phyloP scores from a whole-genome alignment of 2,329 filamentous ascomycete genomes.

The Teratosphaeria gauchensis region DNA sequence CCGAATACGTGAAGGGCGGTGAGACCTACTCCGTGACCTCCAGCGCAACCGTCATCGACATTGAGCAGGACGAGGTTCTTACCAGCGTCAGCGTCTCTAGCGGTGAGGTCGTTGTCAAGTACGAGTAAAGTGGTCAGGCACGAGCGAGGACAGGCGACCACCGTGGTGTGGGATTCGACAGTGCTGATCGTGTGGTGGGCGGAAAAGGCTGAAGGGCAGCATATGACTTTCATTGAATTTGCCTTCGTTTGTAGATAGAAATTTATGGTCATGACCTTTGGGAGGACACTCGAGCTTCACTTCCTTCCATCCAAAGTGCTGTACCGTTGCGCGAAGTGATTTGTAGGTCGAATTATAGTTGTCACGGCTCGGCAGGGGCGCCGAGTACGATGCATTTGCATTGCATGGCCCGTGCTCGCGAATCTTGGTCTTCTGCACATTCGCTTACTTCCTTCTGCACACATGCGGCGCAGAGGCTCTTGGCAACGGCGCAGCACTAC shows the following conservation, averaged over 20 bases:
- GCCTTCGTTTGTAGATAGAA: not conserved
- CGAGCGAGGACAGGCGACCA: not conserved
- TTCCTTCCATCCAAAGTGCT: not conserved
- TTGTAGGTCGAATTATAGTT: not conserved
- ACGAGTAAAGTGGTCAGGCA: not conserved
- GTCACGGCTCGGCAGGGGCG: not conserved
- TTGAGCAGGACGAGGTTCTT: conserved; percentile 30
- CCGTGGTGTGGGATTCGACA: not conserved
- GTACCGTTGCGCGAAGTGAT: not conserved
- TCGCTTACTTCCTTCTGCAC: not conserved
- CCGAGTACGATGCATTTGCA: not conserved
- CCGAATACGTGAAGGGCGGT: conserved; percentile 19
- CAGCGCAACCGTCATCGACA: conserved; percentile 37
- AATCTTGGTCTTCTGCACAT: not conserved
- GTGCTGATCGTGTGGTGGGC: not conserved
- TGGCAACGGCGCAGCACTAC: not conserved
- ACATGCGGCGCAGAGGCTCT: not conserved
- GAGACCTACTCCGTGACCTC: conserved; percentile 14
- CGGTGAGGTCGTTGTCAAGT: not conserved
- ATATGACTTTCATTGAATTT: not conserved
- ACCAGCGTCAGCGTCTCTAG: conserved; percentile 4
- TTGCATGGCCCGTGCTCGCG: not conserved
- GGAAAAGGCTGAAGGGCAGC: not conserved
- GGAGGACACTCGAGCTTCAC: not conserved
- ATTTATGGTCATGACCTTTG: not conserved